Evolutionary conservation across 1,284 basidiomycete species (phyloP).

Genomic region (Ceratobasidium papillatum): DNA sequence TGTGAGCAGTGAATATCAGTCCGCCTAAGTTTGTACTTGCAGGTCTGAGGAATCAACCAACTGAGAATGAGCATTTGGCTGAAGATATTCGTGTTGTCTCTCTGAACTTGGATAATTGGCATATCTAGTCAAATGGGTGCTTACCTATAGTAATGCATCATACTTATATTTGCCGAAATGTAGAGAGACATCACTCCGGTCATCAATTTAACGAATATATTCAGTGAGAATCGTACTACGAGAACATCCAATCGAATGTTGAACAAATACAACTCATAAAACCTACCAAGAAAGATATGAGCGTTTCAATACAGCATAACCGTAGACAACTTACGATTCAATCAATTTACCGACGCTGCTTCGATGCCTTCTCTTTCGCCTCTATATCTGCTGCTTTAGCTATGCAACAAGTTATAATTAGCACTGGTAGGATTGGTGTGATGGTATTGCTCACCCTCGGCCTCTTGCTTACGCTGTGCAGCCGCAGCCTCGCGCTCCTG

Average conservation of each 20-base stretch:
- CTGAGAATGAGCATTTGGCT: no score
- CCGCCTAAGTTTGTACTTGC: no score
- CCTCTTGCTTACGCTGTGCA: constrained; percentile 84
- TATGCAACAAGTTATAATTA: constrained; percentile 45
- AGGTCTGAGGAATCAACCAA: no score
- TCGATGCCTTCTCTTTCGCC: constrained; percentile 51
- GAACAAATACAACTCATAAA: background rate
- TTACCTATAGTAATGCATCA: no score
- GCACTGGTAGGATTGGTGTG: background rate
- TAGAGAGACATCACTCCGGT: background rate
- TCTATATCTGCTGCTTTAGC: constrained; percentile 59
- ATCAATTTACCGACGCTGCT: constrained; percentile 24
- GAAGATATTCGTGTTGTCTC: no score
- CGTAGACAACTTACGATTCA: background rate
- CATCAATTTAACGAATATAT: background rate
- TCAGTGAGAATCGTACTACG: background rate
- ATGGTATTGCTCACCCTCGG: constrained; percentile 64
- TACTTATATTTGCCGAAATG: no score
- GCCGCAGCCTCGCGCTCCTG: constrained; percentile 85
- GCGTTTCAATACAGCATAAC: no score
- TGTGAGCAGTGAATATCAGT: no score
- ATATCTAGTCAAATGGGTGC: no score
- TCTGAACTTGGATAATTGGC: no score
- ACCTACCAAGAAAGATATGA: background rate
- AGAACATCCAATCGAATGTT: background rate